Evolutionary conservation across 2,329 filamentous ascomycete species (phyloP), one percentile per base, ranked within the genome.

Genomic region (Fusarium albidum): DNA sequence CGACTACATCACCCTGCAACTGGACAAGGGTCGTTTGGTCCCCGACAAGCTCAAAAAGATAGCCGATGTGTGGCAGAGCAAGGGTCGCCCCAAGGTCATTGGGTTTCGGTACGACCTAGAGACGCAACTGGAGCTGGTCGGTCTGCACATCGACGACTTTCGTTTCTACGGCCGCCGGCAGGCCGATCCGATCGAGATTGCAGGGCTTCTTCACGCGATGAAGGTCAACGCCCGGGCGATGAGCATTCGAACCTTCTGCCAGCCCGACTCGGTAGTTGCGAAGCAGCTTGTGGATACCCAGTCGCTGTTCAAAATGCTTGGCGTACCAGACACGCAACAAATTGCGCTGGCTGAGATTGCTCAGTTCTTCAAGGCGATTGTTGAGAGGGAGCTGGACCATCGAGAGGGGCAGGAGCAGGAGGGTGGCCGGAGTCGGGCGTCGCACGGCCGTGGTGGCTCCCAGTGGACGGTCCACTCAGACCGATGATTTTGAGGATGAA

Each of bases 71-170:
- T 86, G 82, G 83, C 69, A 73, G 18, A 72, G 76, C 35, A 77
- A 79, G 57, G 82, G 82, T 32, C 81, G 80, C 0, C 81, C 82
- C 6, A 77, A 75, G 49, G 82, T 86, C 9, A 69, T 82, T 17
- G 79, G 80, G 11, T 86, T 85, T 67, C 80, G 82, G 14, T 86
- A 83, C 66, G 82, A 86, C 54, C 68, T 85, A 3, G 82, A 85
- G 70, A 85, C 82, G 1, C 83, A 86, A 69, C 65, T 86, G n/a
- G 80, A 83, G 10, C 75, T 86, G 10, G 68, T 85, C 17, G 64
- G 68, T 13, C 65, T 80, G 9, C 83, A 86, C 57, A 66, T 77
- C 25, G 68, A 78, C 9, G 76, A 80, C 17, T 86, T 86, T 63
- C 77, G 76, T 28, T 86, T 86, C 69, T 79, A 81, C 61, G 81